These are phyloP conservation scores for Pythium guiyangense DNA, from an alignment of 352 stramenopile genomes.

Conservation along the genomic window DNA sequence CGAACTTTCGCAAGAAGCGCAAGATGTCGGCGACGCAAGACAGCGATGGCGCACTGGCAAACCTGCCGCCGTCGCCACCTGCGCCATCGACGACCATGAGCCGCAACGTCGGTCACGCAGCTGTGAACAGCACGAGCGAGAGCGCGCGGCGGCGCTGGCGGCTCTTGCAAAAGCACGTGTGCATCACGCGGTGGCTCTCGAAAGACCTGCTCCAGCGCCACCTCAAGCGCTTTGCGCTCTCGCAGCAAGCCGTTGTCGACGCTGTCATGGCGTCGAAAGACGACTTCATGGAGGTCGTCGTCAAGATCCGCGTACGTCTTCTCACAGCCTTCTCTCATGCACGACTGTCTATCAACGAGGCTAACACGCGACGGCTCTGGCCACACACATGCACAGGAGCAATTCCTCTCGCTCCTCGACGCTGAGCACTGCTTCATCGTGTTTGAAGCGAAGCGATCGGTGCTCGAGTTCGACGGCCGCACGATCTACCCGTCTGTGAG, in stretches of 20 bases:
- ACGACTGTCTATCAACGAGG: too few species aligned
- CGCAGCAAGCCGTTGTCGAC: slow-evolving; percentile 49
- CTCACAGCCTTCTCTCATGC: too few species aligned
- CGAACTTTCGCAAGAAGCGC: slow-evolving; percentile 12
- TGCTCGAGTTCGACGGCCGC: slow-evolving; percentile 60
- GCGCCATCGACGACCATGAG: background rate
- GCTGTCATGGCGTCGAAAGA: slow-evolving; percentile 33
- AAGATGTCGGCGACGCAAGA: slow-evolving; percentile 9
- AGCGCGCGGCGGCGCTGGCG: slow-evolving; percentile 41
- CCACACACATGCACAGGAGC: slow-evolving; percentile 16
- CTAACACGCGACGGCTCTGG: background rate
- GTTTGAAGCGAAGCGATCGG: slow-evolving; percentile 43
- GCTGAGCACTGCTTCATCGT: slow-evolving; percentile 58
- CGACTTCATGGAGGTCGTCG: slow-evolving; percentile 48
- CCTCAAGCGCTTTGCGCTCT: slow-evolving; percentile 40
- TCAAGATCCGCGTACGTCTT: slow-evolving; percentile 34
- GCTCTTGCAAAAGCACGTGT: slow-evolving; percentile 56
- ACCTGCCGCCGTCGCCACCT: background rate
- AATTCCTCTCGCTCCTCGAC: slow-evolving; percentile 58
- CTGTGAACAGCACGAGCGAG: slow-evolving; percentile 22
- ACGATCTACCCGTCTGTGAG: slow-evolving; percentile 35
- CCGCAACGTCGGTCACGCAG: background rate
- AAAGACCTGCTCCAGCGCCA: slow-evolving; percentile 42
- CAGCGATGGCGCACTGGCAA: background rate
- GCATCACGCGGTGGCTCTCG: slow-evolving; percentile 58